These are phyloP conservation scores for Ramularia endophylla DNA, from an alignment of 2,329 filamentous ascomycete genomes.

Conservation along the genomic window DNA sequence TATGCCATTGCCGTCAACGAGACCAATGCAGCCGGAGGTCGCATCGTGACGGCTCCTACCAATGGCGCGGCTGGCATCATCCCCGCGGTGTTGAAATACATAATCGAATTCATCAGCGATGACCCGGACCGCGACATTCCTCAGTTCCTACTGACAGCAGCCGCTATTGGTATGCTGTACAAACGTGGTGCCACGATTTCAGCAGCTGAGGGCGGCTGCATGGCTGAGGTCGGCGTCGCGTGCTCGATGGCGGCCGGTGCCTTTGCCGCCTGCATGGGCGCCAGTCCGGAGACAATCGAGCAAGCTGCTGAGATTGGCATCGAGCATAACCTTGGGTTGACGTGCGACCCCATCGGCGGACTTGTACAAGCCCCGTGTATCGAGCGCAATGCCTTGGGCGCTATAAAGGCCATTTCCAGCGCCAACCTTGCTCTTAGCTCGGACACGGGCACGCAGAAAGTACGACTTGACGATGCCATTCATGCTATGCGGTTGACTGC, in stretches of 20 bases:
- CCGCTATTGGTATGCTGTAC: constrained; percentile 50
- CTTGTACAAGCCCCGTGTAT: constrained; percentile 49
- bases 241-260: constrained; percentile 49
- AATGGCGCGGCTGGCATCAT: constrained; percentile 50
- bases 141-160: constrained; percentile 46
- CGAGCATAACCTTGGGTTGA: constrained; percentile 48
- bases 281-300: constrained; percentile 46
- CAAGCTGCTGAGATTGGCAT: constrained; percentile 50
- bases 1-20: constrained; percentile 51
- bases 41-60: constrained; percentile 48
- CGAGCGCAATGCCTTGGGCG: constrained; percentile 47
- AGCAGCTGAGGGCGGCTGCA: constrained; percentile 48
- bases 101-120: constrained; percentile 47
- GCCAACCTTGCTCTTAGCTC: constrained; percentile 47
- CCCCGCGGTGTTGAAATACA: constrained; percentile 47
- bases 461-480: constrained; percentile 47
- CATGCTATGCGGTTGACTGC: constrained; percentile 47
- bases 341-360: constrained; percentile 48
- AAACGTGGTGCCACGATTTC: constrained; percentile 50
- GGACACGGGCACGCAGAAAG: constrained; percentile 42
- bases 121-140: constrained; percentile 45
- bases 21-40: constrained; percentile 48
- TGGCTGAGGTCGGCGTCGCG: constrained; percentile 50
- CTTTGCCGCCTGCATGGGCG: constrained; percentile 49
- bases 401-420: constrained; percentile 48